Evolutionary conservation across 352 stramenopile species (phyloP).

Genomic region (Pythium sp.): DNA sequence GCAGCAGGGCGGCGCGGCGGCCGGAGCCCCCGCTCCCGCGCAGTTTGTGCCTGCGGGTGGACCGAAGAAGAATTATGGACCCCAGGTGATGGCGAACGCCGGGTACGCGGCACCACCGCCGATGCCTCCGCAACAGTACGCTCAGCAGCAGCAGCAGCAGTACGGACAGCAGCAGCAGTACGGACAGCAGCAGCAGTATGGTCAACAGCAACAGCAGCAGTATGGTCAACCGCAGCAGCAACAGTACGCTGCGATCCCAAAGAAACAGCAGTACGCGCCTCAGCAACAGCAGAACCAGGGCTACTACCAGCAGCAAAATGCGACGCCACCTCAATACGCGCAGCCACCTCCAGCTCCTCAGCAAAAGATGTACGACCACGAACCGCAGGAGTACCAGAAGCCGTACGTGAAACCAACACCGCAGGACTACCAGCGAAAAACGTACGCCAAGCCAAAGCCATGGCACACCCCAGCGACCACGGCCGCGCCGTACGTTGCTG

Average conservation of each 20-base stretch:
- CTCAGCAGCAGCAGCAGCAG: conserved; percentile 15
- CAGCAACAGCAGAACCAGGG: conserved; percentile 9
- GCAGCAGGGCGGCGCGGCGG: conserved; percentile 20
- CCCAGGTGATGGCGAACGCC: conserved; percentile 41
- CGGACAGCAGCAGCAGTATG: conserved; percentile 10
- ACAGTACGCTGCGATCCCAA: conserved; percentile 21
- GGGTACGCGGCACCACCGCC: conserved; percentile 24
- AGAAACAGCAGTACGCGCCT: conserved; percentile 14
- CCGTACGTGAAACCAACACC: conserved; percentile 8
- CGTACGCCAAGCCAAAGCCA: conserved; percentile 14
- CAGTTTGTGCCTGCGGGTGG: conserved; percentile 14
- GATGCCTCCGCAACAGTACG: conserved; percentile 9
- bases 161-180: conserved; percentile 11
- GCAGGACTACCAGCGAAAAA: conserved; percentile 17
- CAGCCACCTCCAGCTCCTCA: conserved; percentile 7
- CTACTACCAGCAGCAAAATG: conserved; percentile 14
- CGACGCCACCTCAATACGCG: not conserved
- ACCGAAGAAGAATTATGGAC: conserved; percentile 29
- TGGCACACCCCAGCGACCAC: conserved; percentile 5
- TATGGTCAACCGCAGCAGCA: conserved; percentile 18
- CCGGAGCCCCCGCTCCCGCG: conserved; percentile 9
- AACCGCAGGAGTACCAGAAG: conserved; percentile 8
- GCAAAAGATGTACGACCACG: conserved; percentile 14
- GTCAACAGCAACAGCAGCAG: conserved; percentile 16
- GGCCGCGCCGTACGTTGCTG: conserved; percentile 10